Base-by-base conservation (phyloP, 257 asterid genomes). In the Solanum bukasovii region DNA sequence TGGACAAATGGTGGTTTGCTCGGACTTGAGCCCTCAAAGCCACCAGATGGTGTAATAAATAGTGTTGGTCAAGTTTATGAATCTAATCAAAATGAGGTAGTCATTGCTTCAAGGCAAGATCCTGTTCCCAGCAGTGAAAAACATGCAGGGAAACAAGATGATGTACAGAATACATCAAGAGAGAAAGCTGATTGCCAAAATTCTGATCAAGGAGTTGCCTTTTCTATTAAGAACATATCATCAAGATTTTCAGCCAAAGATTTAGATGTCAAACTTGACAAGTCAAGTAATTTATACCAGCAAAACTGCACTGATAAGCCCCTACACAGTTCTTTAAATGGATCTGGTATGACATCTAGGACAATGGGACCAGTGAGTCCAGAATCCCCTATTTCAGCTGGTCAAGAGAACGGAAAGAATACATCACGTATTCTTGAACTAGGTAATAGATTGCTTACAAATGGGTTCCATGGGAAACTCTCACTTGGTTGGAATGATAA, bases 1-100 rank as follows among this genome's bases (percentile, higher is more conserved):
- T 97, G 99, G 99, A 97, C 99, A 83, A 97, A 97, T 88, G 99
- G 99, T 90, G 93, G 98, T 88, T 92, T 97, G 93, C 95, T 97
- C 18, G 99, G 99, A 84, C 98, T 97, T 72, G 94, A 93, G 93
- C 99, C 99, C 23, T 96, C 99, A 88, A 97, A 97, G 91, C 99
- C 99, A 38, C 99, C 98, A 6, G 99, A 93, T 90, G 92, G 94
- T 88, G 77, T 85, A 65, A 78, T 44, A 44, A 92, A 91, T 70
- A 88, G 87, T 72, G 88, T 87, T 87, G 71, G 91, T 87, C 93
- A 89, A 84, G 93, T 87, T 88, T 75, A 90, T 40, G 74, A 18
- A 40, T 31, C 74, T 81, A 90, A 72, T 68, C 91, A 89, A 84
- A 92, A 91, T 90, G 92, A 89, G 29, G 83, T 61, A 49, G 52